A percentile compares a stretch with the other conserved stretches of the same genome.
Conservation (phyloP, 176 grass and related monocot species). For the Cenchrus purpureus region DNA sequence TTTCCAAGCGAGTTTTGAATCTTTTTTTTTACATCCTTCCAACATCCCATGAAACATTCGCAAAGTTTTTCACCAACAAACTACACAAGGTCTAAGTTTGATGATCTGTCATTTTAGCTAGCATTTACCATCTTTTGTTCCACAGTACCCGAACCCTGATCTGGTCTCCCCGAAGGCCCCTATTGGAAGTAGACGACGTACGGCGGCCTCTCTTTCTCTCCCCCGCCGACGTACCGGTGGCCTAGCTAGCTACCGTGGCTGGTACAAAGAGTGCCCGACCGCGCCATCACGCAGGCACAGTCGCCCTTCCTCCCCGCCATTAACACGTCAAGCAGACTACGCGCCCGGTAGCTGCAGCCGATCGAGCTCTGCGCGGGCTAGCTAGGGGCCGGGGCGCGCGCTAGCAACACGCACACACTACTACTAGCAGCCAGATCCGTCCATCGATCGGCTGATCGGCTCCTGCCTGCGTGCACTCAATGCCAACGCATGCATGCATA, state of each 20-base stretch:
- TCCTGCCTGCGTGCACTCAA: constrained; percentile 39
- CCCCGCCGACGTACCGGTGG: constrained; percentile 16
- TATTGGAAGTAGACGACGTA: neutral
- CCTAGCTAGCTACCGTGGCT: neutral
- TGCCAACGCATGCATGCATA: neutral
- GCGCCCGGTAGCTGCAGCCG: neutral
- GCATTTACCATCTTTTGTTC: neutral
- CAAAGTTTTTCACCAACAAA: too few species aligned
- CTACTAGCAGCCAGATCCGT: constrained; percentile 37
- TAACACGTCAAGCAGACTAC: constrained; percentile 32
- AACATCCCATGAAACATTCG: too few species aligned
- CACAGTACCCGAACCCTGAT: neutral
- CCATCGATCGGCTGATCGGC: neutral
- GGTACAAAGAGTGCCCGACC: constrained; percentile 40
- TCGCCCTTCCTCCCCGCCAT: constrained; percentile 42
- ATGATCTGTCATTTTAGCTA: too few species aligned
- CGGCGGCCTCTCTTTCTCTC: neutral
- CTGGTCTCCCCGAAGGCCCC: neutral
- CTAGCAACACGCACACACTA: neutral
- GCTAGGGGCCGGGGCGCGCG: neutral
- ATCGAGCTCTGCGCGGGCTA: neutral
- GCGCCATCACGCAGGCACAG: constrained; percentile 50
- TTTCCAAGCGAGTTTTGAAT: too few species aligned
- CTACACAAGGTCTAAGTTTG: too few species aligned
- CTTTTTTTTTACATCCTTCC: too few species aligned